Evolutionary conservation across 345 rosid genomes (phyloP).

Genomic region (Ceriops zippeliana): DNA sequence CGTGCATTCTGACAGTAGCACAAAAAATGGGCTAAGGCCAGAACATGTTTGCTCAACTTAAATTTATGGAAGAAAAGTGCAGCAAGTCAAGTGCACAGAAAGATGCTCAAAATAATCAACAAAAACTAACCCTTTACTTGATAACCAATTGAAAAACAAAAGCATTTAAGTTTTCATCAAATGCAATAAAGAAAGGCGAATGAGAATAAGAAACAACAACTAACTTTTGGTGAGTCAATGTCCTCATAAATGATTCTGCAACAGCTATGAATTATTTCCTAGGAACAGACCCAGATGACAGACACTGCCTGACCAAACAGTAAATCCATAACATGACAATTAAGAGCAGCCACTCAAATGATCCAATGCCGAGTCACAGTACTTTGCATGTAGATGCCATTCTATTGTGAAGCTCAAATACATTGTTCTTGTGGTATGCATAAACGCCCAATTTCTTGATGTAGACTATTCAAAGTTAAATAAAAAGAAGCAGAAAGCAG

Average conservation of each 20-base stretch:
- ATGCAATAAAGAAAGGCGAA: too few species aligned
- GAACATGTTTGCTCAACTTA: not conserved
- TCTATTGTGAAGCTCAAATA: too few species aligned
- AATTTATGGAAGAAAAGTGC: not conserved
- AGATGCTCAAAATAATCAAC: not conserved
- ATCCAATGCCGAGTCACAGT: too few species aligned
- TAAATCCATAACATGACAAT: too few species aligned
- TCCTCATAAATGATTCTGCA: not conserved
- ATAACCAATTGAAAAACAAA: not conserved
- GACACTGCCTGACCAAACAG: too few species aligned
- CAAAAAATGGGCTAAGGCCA: not conserved
- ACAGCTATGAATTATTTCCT: not conserved
- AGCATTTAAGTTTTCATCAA: not conserved
- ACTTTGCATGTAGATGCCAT: too few species aligned
- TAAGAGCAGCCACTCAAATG: too few species aligned
- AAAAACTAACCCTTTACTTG: not conserved
- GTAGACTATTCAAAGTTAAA: too few species aligned
- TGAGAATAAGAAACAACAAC: too few species aligned
- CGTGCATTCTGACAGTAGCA: slow-evolving; percentile 38
- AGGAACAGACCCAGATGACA: not conserved
- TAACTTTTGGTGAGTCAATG: not conserved
- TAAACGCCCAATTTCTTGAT: too few species aligned
- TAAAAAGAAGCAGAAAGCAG: too few species aligned
- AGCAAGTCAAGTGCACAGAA: not conserved
- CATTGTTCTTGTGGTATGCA: too few species aligned